phyloP scores from a whole-genome alignment of 2,329 filamentous ascomycete species.

The Aspergillus bombycis region DNA sequence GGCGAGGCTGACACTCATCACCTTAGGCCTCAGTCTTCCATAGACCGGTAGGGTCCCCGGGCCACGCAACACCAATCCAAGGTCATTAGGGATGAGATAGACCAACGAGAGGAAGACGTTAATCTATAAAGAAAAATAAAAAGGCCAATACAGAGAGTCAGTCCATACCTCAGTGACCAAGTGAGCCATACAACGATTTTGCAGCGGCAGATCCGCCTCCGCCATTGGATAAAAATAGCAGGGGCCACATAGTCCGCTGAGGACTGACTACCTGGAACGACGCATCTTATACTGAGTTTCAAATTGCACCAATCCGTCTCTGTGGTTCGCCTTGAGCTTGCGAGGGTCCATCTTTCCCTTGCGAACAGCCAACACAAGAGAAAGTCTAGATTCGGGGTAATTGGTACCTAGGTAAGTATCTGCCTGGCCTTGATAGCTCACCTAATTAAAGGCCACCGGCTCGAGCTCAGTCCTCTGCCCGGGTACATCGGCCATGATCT shows the following conservation, averaged over 20 bases:
- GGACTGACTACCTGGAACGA: background rate
- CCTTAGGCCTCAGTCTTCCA: conserved; percentile 1
- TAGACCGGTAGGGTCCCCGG: conserved; percentile 1
- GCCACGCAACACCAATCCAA: conserved; percentile 2
- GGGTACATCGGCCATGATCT: background rate
- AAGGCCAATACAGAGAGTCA: background rate
- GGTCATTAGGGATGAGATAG: background rate
- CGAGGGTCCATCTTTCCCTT: background rate
- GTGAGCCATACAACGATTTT: conserved; percentile 1
- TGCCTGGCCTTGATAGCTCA: background rate
- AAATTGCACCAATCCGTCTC: conserved; percentile 5
- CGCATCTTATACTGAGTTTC: background rate
- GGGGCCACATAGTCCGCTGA: conserved; percentile 1
- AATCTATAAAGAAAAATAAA: background rate
- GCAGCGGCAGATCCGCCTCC: conserved; percentile 5
- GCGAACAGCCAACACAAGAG: background rate
- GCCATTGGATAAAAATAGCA: conserved; percentile 9
- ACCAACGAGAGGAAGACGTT: background rate
- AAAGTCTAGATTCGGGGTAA: background rate
- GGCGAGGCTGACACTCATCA: conserved; percentile 3
- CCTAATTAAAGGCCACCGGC: background rate
- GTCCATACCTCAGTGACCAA: background rate
- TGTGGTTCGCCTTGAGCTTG: background rate
- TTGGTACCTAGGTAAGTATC: background rate
- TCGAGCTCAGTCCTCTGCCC: background rate